Evolutionary conservation across 805 yeast species (phyloP).

Genomic region (Wickerhamiella spandovensis): DNA sequence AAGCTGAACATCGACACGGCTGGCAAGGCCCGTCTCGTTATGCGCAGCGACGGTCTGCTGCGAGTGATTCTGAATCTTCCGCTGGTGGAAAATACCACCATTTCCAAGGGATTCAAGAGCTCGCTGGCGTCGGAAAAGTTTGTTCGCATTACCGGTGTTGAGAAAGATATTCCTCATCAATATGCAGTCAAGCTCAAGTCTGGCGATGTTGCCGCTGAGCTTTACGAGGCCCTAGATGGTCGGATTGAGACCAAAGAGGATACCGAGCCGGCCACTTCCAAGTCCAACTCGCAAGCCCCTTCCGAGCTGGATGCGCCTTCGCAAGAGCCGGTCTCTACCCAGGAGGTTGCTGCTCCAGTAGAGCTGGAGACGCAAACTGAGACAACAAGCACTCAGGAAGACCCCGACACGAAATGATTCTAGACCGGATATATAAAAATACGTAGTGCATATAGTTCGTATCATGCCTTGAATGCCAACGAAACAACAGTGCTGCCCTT

Average conservation of each 20-base stretch:
- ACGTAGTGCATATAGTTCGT: not conserved
- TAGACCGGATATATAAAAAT: not conserved
- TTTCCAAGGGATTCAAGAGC: conserved; percentile 72
- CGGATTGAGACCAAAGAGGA: not conserved
- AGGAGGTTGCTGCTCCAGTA: not conserved
- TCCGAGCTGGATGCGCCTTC: not conserved
- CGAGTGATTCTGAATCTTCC: conserved; percentile 72
- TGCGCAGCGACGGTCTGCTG: conserved; percentile 81
- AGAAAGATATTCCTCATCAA: conserved; percentile 58
- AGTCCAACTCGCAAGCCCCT: not conserved
- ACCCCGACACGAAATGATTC: not conserved
- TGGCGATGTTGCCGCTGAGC: conserved; percentile 42
- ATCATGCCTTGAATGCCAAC: conserved; percentile 44
- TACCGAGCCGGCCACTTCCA: not conserved
- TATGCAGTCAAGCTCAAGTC: conserved; percentile 66
- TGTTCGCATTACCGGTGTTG: conserved; percentile 57
- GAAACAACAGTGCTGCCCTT: conserved; percentile 82
- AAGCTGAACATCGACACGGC: conserved; percentile 45
- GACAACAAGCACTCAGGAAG: not conserved
- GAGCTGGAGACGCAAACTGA: not conserved
- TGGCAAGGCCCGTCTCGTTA: conserved; percentile 52
- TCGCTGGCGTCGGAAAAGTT: conserved; percentile 76
- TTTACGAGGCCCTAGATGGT: conserved; percentile 30
- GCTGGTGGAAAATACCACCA: conserved; percentile 44
- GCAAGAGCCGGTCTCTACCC: not conserved